Conservation (phyloP, 352 stramenopile species). For the Vaucheria bursata region DNA sequence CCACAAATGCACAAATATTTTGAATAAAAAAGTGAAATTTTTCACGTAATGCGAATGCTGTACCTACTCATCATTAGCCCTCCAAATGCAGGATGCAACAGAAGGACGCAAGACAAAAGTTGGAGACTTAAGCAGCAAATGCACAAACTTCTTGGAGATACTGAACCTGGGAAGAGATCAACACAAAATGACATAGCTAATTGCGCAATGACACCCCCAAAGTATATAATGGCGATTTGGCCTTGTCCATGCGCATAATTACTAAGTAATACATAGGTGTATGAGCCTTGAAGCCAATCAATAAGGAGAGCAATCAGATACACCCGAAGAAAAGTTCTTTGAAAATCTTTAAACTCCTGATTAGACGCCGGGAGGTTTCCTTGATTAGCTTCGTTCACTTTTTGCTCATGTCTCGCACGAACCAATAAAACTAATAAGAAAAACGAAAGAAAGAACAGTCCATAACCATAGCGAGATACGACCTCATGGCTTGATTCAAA, state of each 20-base stretch:
- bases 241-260: constrained; percentile 23
- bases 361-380: constrained; percentile 14
- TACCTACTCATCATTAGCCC: constrained; percentile 25
- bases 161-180: constrained; percentile 19
- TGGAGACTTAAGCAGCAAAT: constrained; percentile 31
- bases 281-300: constrained; percentile 36
- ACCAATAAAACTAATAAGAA: constrained; percentile 12
- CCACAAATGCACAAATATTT: not conserved
- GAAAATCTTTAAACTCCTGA: constrained; percentile 40
- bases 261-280: constrained; percentile 30
- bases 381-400: constrained; percentile 18
- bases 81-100: constrained; percentile 39
- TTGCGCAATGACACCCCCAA: constrained; percentile 25
- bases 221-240: constrained; percentile 32
- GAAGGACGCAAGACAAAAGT: constrained; percentile 17
- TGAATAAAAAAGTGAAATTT: not conserved
- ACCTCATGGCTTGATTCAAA: no score
- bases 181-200: constrained; percentile 25
- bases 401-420: constrained; percentile 23
- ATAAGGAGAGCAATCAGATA: constrained; percentile 34
- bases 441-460: not conserved
- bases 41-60: not conserved
- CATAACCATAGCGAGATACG: not conserved
- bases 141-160: constrained; percentile 24
- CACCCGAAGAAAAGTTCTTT: constrained; percentile 30